Percentiles rank a stretch among this genome's conserved stretches.
These are phyloP conservation scores for Gregarina niphandrodes DNA, from an alignment of 169 alveolate genomes.

Conservation along the genomic window DNA sequence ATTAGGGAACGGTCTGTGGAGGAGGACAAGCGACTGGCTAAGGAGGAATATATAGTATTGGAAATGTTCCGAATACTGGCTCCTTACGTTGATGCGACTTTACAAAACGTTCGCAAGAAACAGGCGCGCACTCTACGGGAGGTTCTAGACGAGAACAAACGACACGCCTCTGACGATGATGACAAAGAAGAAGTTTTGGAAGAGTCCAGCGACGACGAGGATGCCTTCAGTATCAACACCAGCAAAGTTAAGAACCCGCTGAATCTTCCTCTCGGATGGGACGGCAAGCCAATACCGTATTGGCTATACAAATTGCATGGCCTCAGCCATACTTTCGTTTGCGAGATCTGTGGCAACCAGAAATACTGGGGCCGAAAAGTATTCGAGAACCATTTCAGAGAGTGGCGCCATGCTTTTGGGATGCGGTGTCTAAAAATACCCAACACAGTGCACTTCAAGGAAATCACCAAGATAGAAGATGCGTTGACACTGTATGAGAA, in stretches of 20 bases:
- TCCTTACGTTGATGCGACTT: too few relatives aligned
- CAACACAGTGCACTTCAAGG: slow-evolving; percentile 90
- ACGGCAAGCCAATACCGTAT: slow-evolving; percentile 96
- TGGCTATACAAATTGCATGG: slow-evolving; percentile 98
- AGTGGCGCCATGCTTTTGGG: slow-evolving; percentile 97
- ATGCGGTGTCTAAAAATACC: slow-evolving; percentile 96
- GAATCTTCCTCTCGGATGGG: slow-evolving; percentile 90
- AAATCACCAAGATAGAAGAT: slow-evolving; percentile 55
- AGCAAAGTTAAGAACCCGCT: slow-evolving; percentile 78
- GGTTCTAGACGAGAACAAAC: too few relatives aligned
- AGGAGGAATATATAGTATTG: too few relatives aligned
- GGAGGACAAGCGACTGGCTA: too few relatives aligned
- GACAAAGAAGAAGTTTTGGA: too few relatives aligned
- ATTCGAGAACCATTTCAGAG: slow-evolving; percentile 91
- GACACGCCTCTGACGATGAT: too few relatives aligned
- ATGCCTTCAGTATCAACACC: too few relatives aligned
- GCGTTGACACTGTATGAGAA: slow-evolving; percentile 71
- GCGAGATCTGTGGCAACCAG: slow-evolving; percentile 96
- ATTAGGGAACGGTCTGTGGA: too few relatives aligned
- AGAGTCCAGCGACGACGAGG: too few relatives aligned
- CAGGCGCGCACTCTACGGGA: too few relatives aligned
- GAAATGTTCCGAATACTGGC: too few relatives aligned
- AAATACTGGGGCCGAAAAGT: slow-evolving; percentile 98
- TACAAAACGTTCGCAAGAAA: too few relatives aligned
- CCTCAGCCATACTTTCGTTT: slow-evolving; percentile 82